phyloP scores from a whole-genome alignment of 495 filamentous ascomycete genomes.

The Penicillium chermesinum region DNA sequence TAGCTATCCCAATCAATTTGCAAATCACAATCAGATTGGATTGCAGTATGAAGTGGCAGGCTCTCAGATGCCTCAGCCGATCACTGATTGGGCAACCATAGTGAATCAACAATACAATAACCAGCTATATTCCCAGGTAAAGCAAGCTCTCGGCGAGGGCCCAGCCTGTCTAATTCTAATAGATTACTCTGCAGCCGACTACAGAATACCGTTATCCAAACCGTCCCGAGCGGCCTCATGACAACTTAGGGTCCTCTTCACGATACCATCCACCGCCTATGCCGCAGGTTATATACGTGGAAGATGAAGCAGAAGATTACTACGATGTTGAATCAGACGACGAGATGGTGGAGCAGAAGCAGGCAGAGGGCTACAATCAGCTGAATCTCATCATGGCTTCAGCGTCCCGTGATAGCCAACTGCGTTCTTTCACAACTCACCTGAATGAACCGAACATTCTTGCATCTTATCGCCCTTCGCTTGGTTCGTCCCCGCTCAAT shows the following conservation, averaged over 20 bases:
- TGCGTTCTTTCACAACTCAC: conserved; percentile 60
- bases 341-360: conserved; percentile 52
- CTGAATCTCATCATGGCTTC: conserved; percentile 42
- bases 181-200: neutral
- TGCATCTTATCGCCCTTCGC: conserved; percentile 68
- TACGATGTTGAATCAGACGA: conserved; percentile 66
- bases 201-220: conserved; percentile 12
- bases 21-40: neutral
- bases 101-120: neutral
- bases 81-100: conserved; percentile 11
- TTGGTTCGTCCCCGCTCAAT: conserved; percentile 71
- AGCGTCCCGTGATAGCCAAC: conserved; percentile 45
- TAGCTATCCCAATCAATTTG: neutral
- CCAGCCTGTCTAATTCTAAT: neutral
- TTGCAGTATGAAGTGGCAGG: neutral
- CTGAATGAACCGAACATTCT: conserved; percentile 68
- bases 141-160: neutral
- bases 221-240: conserved; percentile 3
- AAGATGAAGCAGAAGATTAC: conserved; percentile 53
- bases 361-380: conserved; percentile 51
- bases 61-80: conserved; percentile 7
- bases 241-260: neutral
- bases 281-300: conserved; percentile 29
- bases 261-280: conserved; percentile 10
- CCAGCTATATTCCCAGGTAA: conserved; percentile 8